phyloP scores from a whole-genome alignment of 2,329 filamentous ascomycete genomes.

The Teratosphaeria nubilosa region DNA sequence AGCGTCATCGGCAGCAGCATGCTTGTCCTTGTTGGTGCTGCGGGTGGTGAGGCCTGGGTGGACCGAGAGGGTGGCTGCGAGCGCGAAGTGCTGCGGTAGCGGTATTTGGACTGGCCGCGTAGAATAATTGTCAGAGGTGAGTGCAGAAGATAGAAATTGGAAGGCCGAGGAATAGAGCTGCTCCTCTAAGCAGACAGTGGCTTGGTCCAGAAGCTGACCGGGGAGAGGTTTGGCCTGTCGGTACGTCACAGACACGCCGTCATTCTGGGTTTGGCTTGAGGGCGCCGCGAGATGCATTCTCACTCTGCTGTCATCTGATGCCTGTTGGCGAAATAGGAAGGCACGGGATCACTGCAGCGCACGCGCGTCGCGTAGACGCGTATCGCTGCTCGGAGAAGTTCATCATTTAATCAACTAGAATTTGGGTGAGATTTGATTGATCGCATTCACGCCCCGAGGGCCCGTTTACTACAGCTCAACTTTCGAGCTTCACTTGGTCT shows the following conservation, averaged over 20 bases:
- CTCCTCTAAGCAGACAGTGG: slow-evolving; percentile 66
- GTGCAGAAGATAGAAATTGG: slow-evolving; percentile 53
- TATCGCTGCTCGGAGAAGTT: not conserved
- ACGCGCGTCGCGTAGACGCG: not conserved
- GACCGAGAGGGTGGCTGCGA: slow-evolving; percentile 71
- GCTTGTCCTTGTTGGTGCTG: slow-evolving; percentile 49
- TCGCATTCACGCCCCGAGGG: not conserved
- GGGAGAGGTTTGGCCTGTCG: slow-evolving; percentile 35
- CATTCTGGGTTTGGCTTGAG: not conserved
- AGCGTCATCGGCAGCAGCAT: slow-evolving; percentile 55
- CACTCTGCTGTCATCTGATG: not conserved
- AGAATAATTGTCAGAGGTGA: slow-evolving; percentile 42
- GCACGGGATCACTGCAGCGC: not conserved
- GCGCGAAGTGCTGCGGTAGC: slow-evolving; percentile 60
- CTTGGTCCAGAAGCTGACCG: slow-evolving; percentile 55
- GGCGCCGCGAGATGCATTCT: not conserved
- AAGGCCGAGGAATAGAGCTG: slow-evolving; percentile 42
- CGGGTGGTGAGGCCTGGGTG: slow-evolving; percentile 73
- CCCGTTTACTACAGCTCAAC: not conserved
- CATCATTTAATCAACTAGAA: not conserved
- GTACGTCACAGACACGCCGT: not conserved
- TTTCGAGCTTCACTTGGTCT: not conserved
- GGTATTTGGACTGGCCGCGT: slow-evolving; percentile 49
- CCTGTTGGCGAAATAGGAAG: not conserved
- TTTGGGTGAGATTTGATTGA: not conserved